Evolutionary conservation across 345 rosid species (phyloP), one percentile per base, ranked within the genome.

Genomic region (Eucalyptus regnans): DNA sequence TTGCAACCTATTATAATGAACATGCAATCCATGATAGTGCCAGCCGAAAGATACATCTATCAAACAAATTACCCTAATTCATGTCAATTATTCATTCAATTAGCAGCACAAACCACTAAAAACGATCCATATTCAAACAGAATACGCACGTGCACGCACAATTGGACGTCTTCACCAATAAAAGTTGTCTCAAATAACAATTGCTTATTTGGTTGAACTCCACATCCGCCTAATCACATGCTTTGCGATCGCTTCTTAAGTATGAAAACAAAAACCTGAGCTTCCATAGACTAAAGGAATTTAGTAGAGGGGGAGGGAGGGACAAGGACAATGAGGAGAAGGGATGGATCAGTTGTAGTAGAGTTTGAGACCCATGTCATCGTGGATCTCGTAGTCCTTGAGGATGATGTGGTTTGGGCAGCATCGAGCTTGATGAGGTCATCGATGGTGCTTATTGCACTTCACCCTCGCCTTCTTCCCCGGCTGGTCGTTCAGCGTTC

Each of bases 401-500:
- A 6, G 56, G 56, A 22, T 51, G 56, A 51, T 51, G 56, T 17
- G 25, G 98, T 96, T 62, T 95, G 96, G 7, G 98, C 96, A 15
- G 96, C 98, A 51, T 95, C 98, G 71, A 95, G 96, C 93, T 95
- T 96, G 51, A 50, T 50, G 51, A 50, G 51, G 51, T 50, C 51
- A 13, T 6, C 0, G 6, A 50, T 50, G 0, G 0, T 50, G 51
- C 95, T 96, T 93, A 93, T 95, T 95, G 91, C 96, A 94, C 94
- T 95, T 95, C 87, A 94, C 97, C 87, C 97, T 90, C 43, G 93
- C 95, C 92, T 95, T 95, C 93, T 95, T 95, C 89, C 96, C 96
- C 71, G 95, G 44, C 44, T 95, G 89, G 50, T 94, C 94, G 93
- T 95, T 95, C 87, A 95, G 88, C 81, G 7, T 23, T 58, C 14